These are phyloP conservation scores for Rhizopus microsporus DNA, from an alignment of 371 early-diverging fungal genomes.

Conservation along the genomic window DNA sequence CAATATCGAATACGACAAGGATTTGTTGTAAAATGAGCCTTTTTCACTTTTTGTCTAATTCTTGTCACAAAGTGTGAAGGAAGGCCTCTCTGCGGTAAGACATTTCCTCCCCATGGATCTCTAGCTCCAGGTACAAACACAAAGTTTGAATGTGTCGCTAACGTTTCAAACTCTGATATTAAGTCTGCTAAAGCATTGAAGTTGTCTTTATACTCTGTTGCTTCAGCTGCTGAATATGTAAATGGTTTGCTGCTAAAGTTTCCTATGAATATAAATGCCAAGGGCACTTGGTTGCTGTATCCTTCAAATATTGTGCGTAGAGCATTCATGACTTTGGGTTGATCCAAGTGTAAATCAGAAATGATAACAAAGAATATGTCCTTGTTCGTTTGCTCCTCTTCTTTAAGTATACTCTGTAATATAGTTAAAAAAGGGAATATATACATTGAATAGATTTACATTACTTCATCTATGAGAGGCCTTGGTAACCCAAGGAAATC, in stretches of 20 bases:
- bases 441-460: neutral
- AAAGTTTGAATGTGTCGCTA: conserved; percentile 72
- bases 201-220: conserved; percentile 51
- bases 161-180: conserved; percentile 67
- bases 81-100: conserved; percentile 77
- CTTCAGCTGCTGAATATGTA: conserved; percentile 54
- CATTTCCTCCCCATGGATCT: conserved; percentile 79
- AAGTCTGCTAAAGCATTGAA: conserved; percentile 76
- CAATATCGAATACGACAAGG: conserved; percentile 87
- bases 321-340: conserved; percentile 69
- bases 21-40: conserved; percentile 73
- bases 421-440: neutral
- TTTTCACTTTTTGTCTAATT: conserved; percentile 56
- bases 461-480: conserved; percentile 52
- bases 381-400: conserved; percentile 51
- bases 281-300: conserved; percentile 64
- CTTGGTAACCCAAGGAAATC: conserved; percentile 61
- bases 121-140: conserved; percentile 89
- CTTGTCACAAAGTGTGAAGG: conserved; percentile 68
- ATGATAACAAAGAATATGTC: conserved; percentile 75
- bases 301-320: conserved; percentile 71
- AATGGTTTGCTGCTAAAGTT: conserved; percentile 83
- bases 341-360: conserved; percentile 87
- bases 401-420: conserved; percentile 25
- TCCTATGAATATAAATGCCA: conserved; percentile 85